Conservation (phyloP, 2,329 filamentous ascomycete species). For the Thelonectria blattea region DNA sequence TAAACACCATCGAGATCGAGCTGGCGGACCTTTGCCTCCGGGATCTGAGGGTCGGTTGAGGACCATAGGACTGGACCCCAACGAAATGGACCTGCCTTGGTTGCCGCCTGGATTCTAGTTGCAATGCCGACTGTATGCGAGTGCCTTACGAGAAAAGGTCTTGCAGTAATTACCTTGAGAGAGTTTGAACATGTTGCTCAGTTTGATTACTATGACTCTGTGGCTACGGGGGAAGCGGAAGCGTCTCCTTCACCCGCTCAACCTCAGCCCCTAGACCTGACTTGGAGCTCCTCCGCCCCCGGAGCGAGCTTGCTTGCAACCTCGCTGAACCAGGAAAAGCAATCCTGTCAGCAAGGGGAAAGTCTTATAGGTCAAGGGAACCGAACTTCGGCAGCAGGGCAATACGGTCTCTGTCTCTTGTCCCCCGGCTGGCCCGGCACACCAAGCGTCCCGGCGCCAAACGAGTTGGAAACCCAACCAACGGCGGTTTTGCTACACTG, state of each 20-base stretch:
- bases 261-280: neutral
- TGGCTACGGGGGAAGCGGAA: neutral
- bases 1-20: slow-evolving; percentile 1
- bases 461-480: neutral
- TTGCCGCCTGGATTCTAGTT: neutral
- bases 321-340: too few relatives aligned
- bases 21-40: neutral
- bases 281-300: neutral
- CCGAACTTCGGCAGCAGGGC: neutral
- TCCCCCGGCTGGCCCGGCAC: neutral
- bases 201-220: neutral
- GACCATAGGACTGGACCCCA: neutral
- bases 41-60: neutral
- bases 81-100: neutral
- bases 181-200: too few relatives aligned
- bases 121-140: neutral
- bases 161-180: too few relatives aligned
- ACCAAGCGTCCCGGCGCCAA: neutral
- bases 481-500: neutral
- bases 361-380: neutral
- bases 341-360: too few relatives aligned
- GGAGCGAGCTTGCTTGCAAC: neutral
- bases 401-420: neutral
- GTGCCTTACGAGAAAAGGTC: too few relatives aligned
- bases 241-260: neutral